phyloP scores from a whole-genome alignment of 768 basidiomycete species.

The Pleurotus ostreatus region DNA sequence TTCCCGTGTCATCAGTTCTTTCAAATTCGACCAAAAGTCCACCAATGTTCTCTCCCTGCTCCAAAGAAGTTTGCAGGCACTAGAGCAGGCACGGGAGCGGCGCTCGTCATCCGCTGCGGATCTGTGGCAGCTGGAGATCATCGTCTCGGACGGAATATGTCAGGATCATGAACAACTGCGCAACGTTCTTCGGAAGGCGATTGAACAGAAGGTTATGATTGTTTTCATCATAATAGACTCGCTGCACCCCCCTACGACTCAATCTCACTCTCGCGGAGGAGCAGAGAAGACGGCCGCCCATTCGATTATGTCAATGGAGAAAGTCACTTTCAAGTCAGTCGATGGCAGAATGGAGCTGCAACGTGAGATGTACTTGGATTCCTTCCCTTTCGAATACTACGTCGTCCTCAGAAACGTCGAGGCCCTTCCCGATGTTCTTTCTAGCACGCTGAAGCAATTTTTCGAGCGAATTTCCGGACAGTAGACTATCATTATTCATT shows the following conservation, averaged over 20 bases:
- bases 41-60: slow-evolving; percentile 85
- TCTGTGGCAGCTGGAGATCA: slow-evolving; percentile 96
- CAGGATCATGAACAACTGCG: slow-evolving; percentile 89
- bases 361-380: slow-evolving; percentile 86
- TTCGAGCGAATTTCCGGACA: slow-evolving; percentile 81
- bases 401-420: slow-evolving; percentile 90
- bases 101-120: slow-evolving; percentile 70
- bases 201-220: slow-evolving; percentile 89
- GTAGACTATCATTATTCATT: slow-evolving; percentile 22
- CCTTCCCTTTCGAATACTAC: slow-evolving; percentile 98
- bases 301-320: slow-evolving; percentile 92
- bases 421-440: slow-evolving; percentile 85
- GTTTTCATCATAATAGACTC: slow-evolving; percentile 97
- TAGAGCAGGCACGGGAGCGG: slow-evolving; percentile 73
- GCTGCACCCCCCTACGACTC: slow-evolving; percentile 44
- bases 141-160: slow-evolving; percentile 98
- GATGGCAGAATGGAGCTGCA: slow-evolving; percentile 83
- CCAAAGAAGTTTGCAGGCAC: slow-evolving; percentile 69
- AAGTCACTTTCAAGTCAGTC: slow-evolving; percentile 80
- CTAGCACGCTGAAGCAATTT: slow-evolving; percentile 88
- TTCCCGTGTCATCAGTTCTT: slow-evolving; percentile 73
- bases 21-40: slow-evolving; percentile 85
- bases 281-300: slow-evolving; percentile 31
- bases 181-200: slow-evolving; percentile 75
- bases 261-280: slow-evolving; percentile 1